Base-by-base conservation (phyloP, 495 filamentous ascomycete species). In the Aspergillus cavernicola region DNA sequence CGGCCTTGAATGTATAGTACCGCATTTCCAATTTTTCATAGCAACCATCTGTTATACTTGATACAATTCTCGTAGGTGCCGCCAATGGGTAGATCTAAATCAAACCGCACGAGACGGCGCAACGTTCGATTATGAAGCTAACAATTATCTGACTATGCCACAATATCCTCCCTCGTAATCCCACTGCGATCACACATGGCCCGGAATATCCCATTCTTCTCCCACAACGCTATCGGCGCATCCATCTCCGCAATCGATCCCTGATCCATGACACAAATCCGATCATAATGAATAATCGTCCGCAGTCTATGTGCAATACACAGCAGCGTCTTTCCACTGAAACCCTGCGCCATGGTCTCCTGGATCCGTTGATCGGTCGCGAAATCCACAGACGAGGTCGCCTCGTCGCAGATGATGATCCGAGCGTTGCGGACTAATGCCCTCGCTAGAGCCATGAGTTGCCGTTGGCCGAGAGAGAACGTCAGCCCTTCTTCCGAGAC, bases 311-410 rank as follows among this genome's bases (percentile, higher is more conserved):
- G 92, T n/a, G 92, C 92, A 67, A 98, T 97, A 69, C 90, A 96
- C 42, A 98, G 73, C 52, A 98, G 64, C 35, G 92, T 98, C 77
- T 86, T 89, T 33, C 91, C 93, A 52, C 80, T 77, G 72, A 98
- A 98, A 0, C 86, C 93, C 13, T 81, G 78, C 1, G 87, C 85
- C 68, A 98, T 97, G 6, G 92, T 95, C 37, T 74, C 73, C 73
- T 98, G 93, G 67, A 98, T 96, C 78, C 91, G 92, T 70, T 88
- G 83, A 58, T 98, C 92, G 10, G 93, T 98, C 66, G 96, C 92
- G 71, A 97, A 92, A 69, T 98, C 92, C 5, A 98, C 91, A 4
- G 82, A 87, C 4, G 84, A 89, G 0, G 92, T 98, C 0, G 93
- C 92, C 70, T 97, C 93, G 73, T 98, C 92, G 69, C 90, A 96